Evolutionary conservation across 345 rosid genomes (phyloP), one percentile per base, ranked within the genome.

Genomic region (Hypericum androsaemum): DNA sequence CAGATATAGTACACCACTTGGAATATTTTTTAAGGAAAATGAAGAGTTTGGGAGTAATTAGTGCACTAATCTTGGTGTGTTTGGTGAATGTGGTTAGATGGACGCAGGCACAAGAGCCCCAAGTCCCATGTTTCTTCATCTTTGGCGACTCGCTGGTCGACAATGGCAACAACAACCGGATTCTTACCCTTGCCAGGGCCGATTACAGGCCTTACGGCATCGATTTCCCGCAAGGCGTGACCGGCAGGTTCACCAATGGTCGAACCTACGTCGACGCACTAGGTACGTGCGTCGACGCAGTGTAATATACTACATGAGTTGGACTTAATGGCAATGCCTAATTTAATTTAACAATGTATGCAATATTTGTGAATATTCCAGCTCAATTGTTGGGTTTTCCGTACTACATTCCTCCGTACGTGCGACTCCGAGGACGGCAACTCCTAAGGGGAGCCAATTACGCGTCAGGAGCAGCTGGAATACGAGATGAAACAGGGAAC

Each of bases 391-490:
- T 66, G 0, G 71, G 66, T 8, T 66, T 66, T 51, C 58, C 15
- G 7, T 9, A 8, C 35, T 60, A 55, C 28, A 61, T 66, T 51
- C 71, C 66, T 6, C 58, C 71, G 7, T 66, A 38, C 41, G 49
- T 57, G 40, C 39, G 62, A 47, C 35, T 49, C 3, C 12, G 62
- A 10, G 66, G 65, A 0, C 58, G 14, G 10, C 44, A 32, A 10
- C 15, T 61, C 15, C 37, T 56, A 43, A 56, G 66, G 22, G 71
- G 71, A 43, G 48, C 13, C n/a, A 66, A 66, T 41, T 66, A 22
- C 46, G 71, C 71, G 0, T 66, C 71, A 14, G 71, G 71, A 12
- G 71, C 66, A 13, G 65, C 71, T 13, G 71, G 71, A 8, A 66
- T 66, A 13, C 32, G 66, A 41, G 66, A 56, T 39, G 71, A 66